Evolutionary conservation across 495 filamentous ascomycete species (phyloP).

Genomic region (Geopyxis carbonaria): DNA sequence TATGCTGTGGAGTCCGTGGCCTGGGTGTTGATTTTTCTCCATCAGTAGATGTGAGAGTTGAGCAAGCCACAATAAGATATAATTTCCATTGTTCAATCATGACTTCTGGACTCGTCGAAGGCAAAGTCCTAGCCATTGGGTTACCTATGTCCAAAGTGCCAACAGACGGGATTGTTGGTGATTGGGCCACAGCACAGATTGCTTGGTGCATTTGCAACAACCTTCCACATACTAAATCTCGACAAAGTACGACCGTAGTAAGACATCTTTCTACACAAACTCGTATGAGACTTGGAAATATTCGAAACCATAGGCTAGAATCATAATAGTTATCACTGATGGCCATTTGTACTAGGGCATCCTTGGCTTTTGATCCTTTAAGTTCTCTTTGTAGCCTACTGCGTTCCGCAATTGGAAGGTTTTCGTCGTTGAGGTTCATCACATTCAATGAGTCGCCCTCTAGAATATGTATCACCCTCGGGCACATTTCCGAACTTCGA

Average conservation of each 20-base stretch:
- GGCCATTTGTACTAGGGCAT: conserved; percentile 81
- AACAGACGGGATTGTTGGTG: conserved; percentile 42
- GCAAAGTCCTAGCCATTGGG: conserved; percentile 29
- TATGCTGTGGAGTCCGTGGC: conserved; percentile 52
- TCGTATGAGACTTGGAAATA: conserved; percentile 88
- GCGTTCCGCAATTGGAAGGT: conserved; percentile 77
- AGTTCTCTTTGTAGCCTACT: conserved; percentile 85
- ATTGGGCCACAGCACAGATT: conserved; percentile 62
- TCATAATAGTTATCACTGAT: conserved; percentile 92
- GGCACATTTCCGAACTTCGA: conserved; percentile 15
- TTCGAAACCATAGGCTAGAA: conserved; percentile 87
- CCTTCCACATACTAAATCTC: conserved; percentile 80
- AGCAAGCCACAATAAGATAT: conserved; percentile 94
- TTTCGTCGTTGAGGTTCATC: conserved; percentile 82
- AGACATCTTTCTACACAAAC: conserved; percentile 82
- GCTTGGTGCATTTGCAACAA: conserved; percentile 81
- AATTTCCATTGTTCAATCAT: conserved; percentile 96
- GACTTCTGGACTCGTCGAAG: conserved; percentile 66
- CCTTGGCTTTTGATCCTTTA: conserved; percentile 63
- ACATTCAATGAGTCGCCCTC: conserved; percentile 78
- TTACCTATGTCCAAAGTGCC: conserved; percentile 39
- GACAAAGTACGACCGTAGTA: conserved; percentile 70
- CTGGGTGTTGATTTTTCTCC: conserved; percentile 37
- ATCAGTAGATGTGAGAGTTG: conserved; percentile 75
- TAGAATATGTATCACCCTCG: conserved; percentile 73